Conservation (phyloP, 164 flowering plant species). For the Cinnamomum chago region DNA sequence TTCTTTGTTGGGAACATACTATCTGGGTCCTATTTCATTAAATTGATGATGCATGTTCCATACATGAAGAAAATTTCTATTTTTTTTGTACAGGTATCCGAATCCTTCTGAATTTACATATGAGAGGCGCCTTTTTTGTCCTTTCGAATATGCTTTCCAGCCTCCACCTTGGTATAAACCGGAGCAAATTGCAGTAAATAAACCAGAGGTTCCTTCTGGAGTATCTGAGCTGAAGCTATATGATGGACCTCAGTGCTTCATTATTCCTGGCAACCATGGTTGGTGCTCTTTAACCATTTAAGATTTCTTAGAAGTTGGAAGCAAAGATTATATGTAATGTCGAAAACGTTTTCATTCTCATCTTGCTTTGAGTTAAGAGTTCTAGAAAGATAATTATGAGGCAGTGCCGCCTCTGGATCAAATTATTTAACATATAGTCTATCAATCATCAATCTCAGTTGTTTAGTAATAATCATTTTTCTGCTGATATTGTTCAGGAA, state of each 20-base stretch:
- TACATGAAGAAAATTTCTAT: constrained; percentile 1
- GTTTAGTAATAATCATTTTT: background rate
- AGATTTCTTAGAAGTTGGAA: background rate
- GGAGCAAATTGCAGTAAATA: constrained; percentile 78
- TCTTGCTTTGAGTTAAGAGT: background rate
- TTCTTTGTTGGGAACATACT: background rate
- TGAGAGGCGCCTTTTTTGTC: constrained; percentile 85
- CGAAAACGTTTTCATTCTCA: background rate
- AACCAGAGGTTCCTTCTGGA: constrained; percentile 87
- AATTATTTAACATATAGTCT: background rate
- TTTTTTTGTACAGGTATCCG: constrained; percentile 62
- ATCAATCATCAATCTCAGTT: background rate
- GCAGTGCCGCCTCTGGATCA: background rate
- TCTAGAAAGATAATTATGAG: background rate
- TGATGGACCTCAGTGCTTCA: constrained; percentile 91
- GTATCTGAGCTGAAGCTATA: constrained; percentile 62
- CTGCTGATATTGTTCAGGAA: background rate
- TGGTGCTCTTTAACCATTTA: constrained; percentile 18
- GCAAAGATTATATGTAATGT: no score
- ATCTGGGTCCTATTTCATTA: background rate
- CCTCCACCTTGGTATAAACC: constrained; percentile 88
- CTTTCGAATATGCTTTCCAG: constrained; percentile 97
- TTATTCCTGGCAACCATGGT: constrained; percentile 99
- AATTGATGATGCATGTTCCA: constrained; percentile 4
- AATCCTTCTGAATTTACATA: constrained; percentile 96